phyloP scores from a whole-genome alignment of 2,329 filamentous ascomycete species.

The Colletotrichum tofieldiae region DNA sequence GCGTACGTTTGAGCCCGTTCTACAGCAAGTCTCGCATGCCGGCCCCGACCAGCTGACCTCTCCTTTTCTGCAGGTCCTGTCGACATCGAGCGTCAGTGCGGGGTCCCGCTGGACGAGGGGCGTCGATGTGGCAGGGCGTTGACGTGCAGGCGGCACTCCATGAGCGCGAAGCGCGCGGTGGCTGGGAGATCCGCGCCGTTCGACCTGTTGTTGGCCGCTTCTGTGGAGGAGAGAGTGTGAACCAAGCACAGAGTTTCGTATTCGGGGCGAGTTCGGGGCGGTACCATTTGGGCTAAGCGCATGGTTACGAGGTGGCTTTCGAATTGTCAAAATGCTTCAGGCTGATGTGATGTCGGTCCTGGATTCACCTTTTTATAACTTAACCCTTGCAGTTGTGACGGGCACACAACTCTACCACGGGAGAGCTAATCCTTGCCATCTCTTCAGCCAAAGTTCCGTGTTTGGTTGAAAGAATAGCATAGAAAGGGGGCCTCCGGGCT shows the following conservation, averaged over 20 bases:
- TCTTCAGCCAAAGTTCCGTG: too few species aligned
- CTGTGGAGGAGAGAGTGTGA: background rate
- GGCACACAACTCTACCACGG: too few species aligned
- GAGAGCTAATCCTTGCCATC: too few species aligned
- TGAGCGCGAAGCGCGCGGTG: constrained; percentile 34
- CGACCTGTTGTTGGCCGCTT: constrained; percentile 19
- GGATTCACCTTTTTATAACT: too few species aligned
- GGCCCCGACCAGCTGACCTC: background rate
- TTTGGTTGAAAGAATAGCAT: too few species aligned
- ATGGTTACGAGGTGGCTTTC: background rate
- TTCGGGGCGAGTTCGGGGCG: background rate
- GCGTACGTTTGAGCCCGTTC: constrained; percentile 2
- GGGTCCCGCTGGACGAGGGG: constrained; percentile 20
- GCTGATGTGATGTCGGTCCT: too few species aligned
- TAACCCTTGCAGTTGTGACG: too few species aligned
- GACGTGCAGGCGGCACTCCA: constrained; percentile 32
- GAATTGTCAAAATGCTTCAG: background rate
- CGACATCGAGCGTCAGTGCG: constrained; percentile 38
- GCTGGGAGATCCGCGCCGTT: constrained; percentile 40
- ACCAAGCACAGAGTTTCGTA: too few species aligned
- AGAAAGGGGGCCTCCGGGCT: too few species aligned
- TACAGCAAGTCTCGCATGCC: background rate
- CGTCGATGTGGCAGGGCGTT: constrained; percentile 23
- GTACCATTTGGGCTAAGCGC: too few species aligned
- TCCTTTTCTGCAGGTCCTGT: constrained; percentile 20